Conservation (phyloP, 345 rosid species). For the Eucalyptus curtisii region DNA sequence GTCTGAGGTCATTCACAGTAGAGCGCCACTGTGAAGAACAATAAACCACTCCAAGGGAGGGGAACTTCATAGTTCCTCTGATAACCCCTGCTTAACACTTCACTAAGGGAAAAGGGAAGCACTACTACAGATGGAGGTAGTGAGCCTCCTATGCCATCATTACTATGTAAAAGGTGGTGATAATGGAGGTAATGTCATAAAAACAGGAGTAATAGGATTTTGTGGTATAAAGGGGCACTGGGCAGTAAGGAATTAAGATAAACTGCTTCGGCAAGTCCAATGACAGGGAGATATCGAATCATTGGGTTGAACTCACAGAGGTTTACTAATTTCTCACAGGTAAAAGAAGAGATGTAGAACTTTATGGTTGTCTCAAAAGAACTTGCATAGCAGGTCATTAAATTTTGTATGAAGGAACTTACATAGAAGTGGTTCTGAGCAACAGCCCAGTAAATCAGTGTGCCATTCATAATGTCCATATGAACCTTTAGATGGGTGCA, state of each 20-base stretch:
- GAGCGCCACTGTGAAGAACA: not conserved
- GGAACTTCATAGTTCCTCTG: not conserved
- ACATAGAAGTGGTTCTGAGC: constrained; percentile 90
- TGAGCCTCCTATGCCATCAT: not conserved
- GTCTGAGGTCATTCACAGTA: not conserved
- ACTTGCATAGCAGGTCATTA: not conserved
- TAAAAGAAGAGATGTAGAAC: not conserved
- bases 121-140: not conserved
- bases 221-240: not conserved
- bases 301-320: not conserved
- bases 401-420: constrained; percentile 11
- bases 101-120: not conserved
- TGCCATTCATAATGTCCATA: constrained; percentile 77
- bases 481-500: constrained; percentile 49
- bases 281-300: not conserved
- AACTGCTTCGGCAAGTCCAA: not conserved
- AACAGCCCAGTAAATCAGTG: constrained; percentile 89
- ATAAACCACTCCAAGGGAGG: not conserved
- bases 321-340: not conserved
- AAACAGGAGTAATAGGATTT: not conserved
- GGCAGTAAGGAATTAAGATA: not conserved
- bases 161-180: not conserved
- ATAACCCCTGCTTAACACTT: not conserved
- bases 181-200: not conserved
- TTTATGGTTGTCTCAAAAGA: not conserved